phyloP scores from a whole-genome alignment of 2,329 filamentous ascomycete species.

The Sporothrix pseudoabietina region DNA sequence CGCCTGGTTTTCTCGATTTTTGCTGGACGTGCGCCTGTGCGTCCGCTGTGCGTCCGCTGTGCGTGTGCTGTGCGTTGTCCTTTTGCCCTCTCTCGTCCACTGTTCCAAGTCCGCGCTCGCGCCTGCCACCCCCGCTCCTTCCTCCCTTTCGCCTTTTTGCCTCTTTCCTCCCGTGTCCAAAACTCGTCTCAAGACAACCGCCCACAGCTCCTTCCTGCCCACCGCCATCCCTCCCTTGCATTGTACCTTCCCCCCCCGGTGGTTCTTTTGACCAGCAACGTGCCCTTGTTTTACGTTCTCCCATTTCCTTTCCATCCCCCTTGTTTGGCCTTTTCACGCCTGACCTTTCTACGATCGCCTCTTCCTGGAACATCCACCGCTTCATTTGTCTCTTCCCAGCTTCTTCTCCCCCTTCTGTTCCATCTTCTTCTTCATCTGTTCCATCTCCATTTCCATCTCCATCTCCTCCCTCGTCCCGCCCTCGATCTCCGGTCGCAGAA shows the following conservation, averaged over 20 bases:
- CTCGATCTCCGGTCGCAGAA: conserved; percentile 26
- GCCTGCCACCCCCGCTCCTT: neutral
- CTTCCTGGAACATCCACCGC: neutral
- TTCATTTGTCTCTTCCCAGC: neutral
- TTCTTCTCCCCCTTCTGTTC: conserved; percentile 27
- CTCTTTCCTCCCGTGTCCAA: conserved; percentile 33
- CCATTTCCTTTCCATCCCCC: conserved; percentile 15
- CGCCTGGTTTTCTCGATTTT: neutral
- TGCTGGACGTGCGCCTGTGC: conserved; percentile 7
- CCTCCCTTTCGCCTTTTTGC: conserved; percentile 6
- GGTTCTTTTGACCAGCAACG: conserved; percentile 30
- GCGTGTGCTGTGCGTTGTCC: conserved; percentile 15
- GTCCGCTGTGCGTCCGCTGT: conserved; percentile 4
- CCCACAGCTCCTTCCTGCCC: conserved; percentile 30
- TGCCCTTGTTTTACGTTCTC: conserved; percentile 29
- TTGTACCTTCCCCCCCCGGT: conserved; percentile 15
- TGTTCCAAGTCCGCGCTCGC: neutral
- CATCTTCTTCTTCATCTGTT: conserved; percentile 11
- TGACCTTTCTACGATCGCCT: neutral
- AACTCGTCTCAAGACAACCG: conserved; percentile 38
- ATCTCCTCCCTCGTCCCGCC: conserved; percentile 12
- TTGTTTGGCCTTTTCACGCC: conserved; percentile 15
- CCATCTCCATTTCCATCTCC: neutral
- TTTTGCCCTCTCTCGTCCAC: neutral
- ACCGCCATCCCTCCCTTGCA: conserved; percentile 34